Percentiles rank a stretch among this genome's conserved stretches.
Conservation (phyloP, 495 filamentous ascomycete species). For the Alectoria sarmentosa region DNA sequence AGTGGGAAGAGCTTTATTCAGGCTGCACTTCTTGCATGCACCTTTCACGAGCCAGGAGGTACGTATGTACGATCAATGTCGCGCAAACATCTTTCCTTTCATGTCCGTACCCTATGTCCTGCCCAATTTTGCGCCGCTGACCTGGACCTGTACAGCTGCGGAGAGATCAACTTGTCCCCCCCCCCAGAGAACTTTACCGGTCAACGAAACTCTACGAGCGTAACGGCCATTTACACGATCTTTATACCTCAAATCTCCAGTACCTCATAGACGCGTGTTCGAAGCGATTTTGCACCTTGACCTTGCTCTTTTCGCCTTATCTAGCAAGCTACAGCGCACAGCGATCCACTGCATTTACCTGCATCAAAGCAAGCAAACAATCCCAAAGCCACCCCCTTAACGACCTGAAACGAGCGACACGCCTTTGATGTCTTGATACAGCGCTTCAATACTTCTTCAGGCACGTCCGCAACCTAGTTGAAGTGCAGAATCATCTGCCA, state of each 20-base stretch:
- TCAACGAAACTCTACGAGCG: constrained; percentile 22
- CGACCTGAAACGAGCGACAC: constrained; percentile 55
- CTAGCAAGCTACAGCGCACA: constrained; percentile 29
- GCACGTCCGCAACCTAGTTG: constrained; percentile 17
- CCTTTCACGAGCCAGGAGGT: constrained; percentile 24
- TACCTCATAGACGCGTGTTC: constrained; percentile 27
- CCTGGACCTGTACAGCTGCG: constrained; percentile 19
- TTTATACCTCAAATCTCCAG: constrained; percentile 22
- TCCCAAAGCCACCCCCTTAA: constrained; percentile 30
- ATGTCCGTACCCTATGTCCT: constrained; percentile 10
- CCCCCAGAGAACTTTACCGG: background rate
- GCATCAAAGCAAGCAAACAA: constrained; percentile 28
- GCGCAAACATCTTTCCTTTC: constrained; percentile 11
- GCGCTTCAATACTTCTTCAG: constrained; percentile 15
- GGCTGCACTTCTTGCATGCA: constrained; percentile 18
- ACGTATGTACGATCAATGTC: constrained; percentile 7
- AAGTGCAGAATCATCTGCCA: constrained; percentile 24
- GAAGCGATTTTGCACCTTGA: constrained; percentile 30
- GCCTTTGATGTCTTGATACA: constrained; percentile 26
- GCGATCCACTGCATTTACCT: constrained; percentile 28
- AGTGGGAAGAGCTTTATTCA: constrained; percentile 15
- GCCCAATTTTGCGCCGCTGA: constrained; percentile 18
- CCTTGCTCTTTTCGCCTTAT: constrained; percentile 31
- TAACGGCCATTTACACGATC: constrained; percentile 24
- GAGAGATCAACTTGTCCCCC: constrained; percentile 12